phyloP scores from a whole-genome alignment of 1,284 basidiomycete species.

The Austroboletus niveus region DNA sequence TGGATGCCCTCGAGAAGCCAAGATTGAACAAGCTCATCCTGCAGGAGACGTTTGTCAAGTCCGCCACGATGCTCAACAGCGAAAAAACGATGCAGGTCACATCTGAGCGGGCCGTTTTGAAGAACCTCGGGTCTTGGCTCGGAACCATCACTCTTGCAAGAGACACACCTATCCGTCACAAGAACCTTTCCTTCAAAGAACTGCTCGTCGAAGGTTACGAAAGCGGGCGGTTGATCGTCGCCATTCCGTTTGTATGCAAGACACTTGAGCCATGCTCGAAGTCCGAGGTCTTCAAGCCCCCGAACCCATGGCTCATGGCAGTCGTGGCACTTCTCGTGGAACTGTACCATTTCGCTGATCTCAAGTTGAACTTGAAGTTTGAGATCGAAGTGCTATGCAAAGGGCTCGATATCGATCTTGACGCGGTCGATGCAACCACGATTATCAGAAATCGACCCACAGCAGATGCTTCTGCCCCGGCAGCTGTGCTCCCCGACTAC shows the following conservation, averaged over 20 bases:
- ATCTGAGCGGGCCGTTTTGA: constrained; percentile 84
- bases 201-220: constrained; percentile 95
- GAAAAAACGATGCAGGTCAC: constrained; percentile 87
- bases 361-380: constrained; percentile 97
- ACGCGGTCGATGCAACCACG: constrained; percentile 81
- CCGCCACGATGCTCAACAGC: constrained; percentile 83
- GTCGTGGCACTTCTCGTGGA: constrained; percentile 91
- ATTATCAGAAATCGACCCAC: constrained; percentile 74
- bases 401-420: constrained; percentile 85
- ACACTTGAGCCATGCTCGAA: constrained; percentile 88
- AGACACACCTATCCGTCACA: constrained; percentile 90
- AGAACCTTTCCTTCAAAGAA: constrained; percentile 95
- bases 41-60: constrained; percentile 92
- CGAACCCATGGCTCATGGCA: constrained; percentile 98
- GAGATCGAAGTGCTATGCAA: constrained; percentile 99
- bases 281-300: constrained; percentile 91
- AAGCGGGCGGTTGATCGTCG: constrained; percentile 86
- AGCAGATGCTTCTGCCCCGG: constrained; percentile 45
- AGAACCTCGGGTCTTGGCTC: constrained; percentile 96
- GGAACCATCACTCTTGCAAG: constrained; percentile 92
- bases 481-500: constrained; percentile 66
- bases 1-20: constrained; percentile 77
- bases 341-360: constrained; percentile 94
- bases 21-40: constrained; percentile 75
- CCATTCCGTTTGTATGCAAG: constrained; percentile 99